Evolutionary conservation across 73 alveolate species (phyloP).

Genomic region (Paramecium sexaurelia): DNA sequence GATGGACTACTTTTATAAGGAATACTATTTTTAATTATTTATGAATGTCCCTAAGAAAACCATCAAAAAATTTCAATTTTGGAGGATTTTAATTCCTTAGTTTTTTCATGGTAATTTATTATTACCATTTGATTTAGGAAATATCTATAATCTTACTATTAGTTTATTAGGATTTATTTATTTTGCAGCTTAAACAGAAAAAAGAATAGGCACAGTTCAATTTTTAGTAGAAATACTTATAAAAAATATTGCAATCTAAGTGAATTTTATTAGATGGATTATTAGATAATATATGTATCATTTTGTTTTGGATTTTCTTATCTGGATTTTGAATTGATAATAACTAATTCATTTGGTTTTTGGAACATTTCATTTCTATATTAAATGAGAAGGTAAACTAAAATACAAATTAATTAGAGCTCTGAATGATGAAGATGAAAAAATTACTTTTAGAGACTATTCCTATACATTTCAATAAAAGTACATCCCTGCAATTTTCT

Average conservation of each 20-base stretch:
- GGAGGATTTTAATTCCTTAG: constrained; percentile 38
- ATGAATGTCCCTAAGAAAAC: not conserved
- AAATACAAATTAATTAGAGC: not conserved
- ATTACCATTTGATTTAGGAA: not conserved
- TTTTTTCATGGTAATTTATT: constrained; percentile 27
- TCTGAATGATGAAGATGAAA: not conserved
- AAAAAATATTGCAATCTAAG: not conserved
- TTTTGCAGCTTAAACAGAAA: constrained; percentile 16
- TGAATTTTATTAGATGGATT: not conserved
- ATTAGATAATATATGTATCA: not conserved
- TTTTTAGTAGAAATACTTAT: not conserved
- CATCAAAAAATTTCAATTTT: not conserved
- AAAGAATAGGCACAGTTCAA: not conserved
- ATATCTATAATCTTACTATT: not conserved
- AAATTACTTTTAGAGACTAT: not conserved
- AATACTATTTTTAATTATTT: not conserved
- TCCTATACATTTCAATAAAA: not conserved
- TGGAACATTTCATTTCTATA: constrained; percentile 12
- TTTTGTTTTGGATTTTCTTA: not conserved
- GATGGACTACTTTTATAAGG: not conserved
- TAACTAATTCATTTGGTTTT: constrained; percentile 24
- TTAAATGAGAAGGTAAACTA: not conserved
- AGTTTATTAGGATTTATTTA: constrained; percentile 7
- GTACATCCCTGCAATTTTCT: constrained; percentile 4
- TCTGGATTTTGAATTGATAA: not conserved